phyloP scores from a whole-genome alignment of 2,329 filamentous ascomycete species.

The Zymoseptoria ardabiliae region DNA sequence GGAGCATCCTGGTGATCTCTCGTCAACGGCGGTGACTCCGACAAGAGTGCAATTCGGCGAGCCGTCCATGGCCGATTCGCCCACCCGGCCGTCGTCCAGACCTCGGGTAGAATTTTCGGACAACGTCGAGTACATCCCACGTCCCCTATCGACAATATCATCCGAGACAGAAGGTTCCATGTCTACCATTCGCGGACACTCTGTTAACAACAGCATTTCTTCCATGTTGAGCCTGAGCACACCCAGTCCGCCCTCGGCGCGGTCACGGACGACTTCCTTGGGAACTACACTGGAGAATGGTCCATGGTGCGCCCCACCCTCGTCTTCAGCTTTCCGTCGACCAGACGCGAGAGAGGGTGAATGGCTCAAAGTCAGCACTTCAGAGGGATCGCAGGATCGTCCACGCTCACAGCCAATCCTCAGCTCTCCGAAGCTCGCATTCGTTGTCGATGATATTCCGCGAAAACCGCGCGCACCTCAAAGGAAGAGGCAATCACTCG shows the following conservation, averaged over 20 bases:
- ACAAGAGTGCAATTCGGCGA: not conserved
- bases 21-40: not conserved
- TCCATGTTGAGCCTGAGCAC: conserved; percentile 61
- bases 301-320: conserved; percentile 52
- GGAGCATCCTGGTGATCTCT: conserved; percentile 16
- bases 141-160: conserved; percentile 75
- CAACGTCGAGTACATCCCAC: conserved; percentile 72
- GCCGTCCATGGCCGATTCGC: conserved; percentile 20
- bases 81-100: conserved; percentile 40
- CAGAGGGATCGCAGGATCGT: conserved; percentile 12
- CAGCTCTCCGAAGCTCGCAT: conserved; percentile 8
- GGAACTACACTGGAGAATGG: conserved; percentile 37
- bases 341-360: conserved; percentile 27
- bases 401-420: conserved; percentile 18
- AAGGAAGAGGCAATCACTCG: conserved; percentile 57
- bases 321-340: conserved; percentile 20
- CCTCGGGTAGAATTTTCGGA: conserved; percentile 77
- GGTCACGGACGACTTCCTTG: conserved; percentile 30
- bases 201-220: conserved; percentile 70
- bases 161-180: conserved; percentile 74
- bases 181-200: conserved; percentile 63
- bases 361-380: conserved; percentile 24
- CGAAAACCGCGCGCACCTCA: conserved; percentile 24
- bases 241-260: conserved; percentile 38
- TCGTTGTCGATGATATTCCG: conserved; percentile 6